phyloP scores from a whole-genome alignment of 2,329 filamentous ascomycete genomes.

The Hymenoscyphus albidus region DNA sequence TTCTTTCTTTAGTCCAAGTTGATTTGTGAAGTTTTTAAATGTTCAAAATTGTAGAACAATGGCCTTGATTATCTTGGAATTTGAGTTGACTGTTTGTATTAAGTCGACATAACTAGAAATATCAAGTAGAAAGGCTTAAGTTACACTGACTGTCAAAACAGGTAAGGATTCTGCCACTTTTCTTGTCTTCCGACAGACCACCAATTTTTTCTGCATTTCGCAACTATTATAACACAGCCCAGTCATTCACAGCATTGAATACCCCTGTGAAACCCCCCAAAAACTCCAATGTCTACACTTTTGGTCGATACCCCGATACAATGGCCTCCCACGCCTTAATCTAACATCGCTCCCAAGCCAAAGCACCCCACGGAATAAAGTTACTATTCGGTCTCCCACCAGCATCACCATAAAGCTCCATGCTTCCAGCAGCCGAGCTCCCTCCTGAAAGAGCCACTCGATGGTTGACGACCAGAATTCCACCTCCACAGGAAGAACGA shows the following conservation, averaged over 20 bases:
- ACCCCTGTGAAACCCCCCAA: not conserved
- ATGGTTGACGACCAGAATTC: constrained; percentile 8
- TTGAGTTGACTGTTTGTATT: too few species aligned
- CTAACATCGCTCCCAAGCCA: constrained; percentile 10
- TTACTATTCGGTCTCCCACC: constrained; percentile 3
- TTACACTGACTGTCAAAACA: too few species aligned
- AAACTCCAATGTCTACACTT: not conserved
- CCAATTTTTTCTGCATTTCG: too few species aligned
- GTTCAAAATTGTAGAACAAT: too few species aligned
- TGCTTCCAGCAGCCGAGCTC: constrained; percentile 2
- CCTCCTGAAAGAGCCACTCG: constrained; percentile 1
- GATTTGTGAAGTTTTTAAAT: too few species aligned
- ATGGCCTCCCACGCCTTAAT: not conserved
- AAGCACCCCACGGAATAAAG: constrained; percentile 10
- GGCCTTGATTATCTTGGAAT: too few species aligned
- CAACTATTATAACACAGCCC: too few species aligned
- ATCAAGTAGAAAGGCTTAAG: too few species aligned
- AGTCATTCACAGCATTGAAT: not conserved
- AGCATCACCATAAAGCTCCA: constrained; percentile 11
- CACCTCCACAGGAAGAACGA: constrained; percentile 7
- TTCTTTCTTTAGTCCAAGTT: too few species aligned
- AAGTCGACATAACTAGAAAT: too few species aligned
- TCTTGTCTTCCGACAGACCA: too few species aligned
- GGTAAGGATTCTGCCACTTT: too few species aligned
- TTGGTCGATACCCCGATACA: not conserved